These are phyloP conservation scores for Dentipellis sp. DNA, from an alignment of 768 basidiomycete species.

Conservation along the genomic window DNA sequence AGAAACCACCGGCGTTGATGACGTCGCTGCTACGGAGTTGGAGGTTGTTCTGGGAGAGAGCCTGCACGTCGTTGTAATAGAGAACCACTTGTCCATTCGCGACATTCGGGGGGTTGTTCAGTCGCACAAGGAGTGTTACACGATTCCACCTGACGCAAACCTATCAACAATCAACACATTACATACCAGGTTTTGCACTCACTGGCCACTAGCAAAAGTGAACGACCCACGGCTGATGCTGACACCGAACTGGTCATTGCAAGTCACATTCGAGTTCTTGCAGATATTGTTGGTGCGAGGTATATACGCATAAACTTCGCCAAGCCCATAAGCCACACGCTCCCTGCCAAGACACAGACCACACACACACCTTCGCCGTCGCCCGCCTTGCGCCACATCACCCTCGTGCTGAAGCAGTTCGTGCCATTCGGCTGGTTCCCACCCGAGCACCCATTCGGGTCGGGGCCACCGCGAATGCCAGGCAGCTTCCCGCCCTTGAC, in stretches of 20 bases:
- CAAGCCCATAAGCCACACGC: background rate
- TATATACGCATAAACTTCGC: constrained; percentile 73
- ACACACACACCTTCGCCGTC: constrained; percentile 54
- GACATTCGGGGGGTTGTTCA: constrained; percentile 57
- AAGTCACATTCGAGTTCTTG: constrained; percentile 40
- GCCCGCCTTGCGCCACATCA: constrained; percentile 69
- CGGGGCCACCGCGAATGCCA: constrained; percentile 61
- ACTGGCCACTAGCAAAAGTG: constrained; percentile 53
- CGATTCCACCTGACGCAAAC: constrained; percentile 47
- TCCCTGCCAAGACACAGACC: background rate
- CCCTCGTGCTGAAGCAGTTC: constrained; percentile 62
- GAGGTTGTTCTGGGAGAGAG: constrained; percentile 48
- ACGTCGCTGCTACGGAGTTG: constrained; percentile 48
- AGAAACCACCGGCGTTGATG: constrained; percentile 58
- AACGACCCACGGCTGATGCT: constrained; percentile 64
- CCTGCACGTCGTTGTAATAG: constrained; percentile 68
- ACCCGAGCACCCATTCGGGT: constrained; percentile 57
- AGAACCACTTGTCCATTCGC: constrained; percentile 71
- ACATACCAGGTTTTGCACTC: constrained; percentile 22
- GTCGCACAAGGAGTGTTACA: constrained; percentile 64
- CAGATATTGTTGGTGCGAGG: constrained; percentile 56
- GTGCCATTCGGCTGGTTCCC: constrained; percentile 53
- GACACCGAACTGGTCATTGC: constrained; percentile 71
- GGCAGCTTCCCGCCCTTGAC: constrained; percentile 75
- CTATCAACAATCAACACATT: background rate